Percentiles rank a stretch among this genome's conserved stretches.
phyloP scores from a whole-genome alignment of 2,329 filamentous ascomycete genomes.

The Venturia pyrina region DNA sequence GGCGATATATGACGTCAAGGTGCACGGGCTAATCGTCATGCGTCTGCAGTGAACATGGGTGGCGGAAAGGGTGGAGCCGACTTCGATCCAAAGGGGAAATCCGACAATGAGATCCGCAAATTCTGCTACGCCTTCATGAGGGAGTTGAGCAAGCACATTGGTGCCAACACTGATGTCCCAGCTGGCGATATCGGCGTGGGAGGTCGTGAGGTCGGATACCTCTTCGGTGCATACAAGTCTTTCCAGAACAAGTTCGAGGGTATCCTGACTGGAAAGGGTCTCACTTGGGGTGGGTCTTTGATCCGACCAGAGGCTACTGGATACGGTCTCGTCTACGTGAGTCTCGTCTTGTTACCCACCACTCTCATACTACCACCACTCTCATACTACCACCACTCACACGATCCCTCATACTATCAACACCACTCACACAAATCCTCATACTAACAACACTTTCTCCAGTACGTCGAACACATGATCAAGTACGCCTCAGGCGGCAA shows the following conservation, averaged over 20 bases:
- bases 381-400: not conserved
- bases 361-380: not conserved
- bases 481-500: conserved; percentile 67
- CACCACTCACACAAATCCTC: too few species aligned
- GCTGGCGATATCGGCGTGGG: conserved; percentile 95
- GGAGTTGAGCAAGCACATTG: conserved; percentile 91
- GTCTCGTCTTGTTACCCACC: too few species aligned
- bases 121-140: conserved; percentile 97
- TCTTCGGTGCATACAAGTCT: conserved; percentile 90
- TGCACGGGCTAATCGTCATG: not conserved
- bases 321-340: conserved; percentile 83
- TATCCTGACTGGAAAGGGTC: conserved; percentile 91
- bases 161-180: conserved; percentile 89
- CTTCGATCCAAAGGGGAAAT: conserved; percentile 98
- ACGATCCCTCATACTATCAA: too few species aligned
- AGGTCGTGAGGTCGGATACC: conserved; percentile 82
- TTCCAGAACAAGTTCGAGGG: conserved; percentile 89
- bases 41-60: conserved; percentile 67
- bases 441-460: not conserved
- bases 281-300: conserved; percentile 80
- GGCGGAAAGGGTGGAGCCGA: conserved; percentile 96
- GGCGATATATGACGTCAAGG: not conserved
- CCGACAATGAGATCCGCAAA: conserved; percentile 90
- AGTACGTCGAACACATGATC: conserved; percentile 93
- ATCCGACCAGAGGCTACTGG: conserved; percentile 96